Percentiles rank a stretch among this genome's conserved stretches.
phyloP scores from a whole-genome alignment of 192 early-diverging fungal species.

The Phycomyces nitens region DNA sequence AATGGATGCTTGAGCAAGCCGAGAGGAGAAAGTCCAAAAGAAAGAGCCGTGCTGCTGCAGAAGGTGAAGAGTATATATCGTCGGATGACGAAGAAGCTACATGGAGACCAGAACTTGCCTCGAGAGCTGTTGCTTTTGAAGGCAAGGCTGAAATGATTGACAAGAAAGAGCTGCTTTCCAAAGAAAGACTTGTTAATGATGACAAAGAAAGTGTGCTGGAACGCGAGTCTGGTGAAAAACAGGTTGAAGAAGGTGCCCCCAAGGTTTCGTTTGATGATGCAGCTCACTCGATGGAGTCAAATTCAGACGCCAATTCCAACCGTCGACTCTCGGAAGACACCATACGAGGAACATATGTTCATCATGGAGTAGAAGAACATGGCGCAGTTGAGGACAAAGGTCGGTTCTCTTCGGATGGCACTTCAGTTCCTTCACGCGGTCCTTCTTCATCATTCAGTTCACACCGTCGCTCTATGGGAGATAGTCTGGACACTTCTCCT shows the following conservation, averaged over 20 bases:
- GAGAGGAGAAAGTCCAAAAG: conserved; percentile 1
- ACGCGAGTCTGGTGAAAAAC: no score
- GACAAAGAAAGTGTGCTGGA: no score
- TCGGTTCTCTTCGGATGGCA: neutral
- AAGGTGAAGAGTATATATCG: neutral
- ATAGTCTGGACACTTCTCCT: neutral
- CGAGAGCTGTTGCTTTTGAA: neutral
- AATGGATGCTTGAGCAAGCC: conserved; percentile 14
- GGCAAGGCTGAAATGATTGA: neutral
- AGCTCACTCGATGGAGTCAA: no score
- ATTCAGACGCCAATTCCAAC: neutral
- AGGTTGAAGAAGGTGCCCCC: no score
- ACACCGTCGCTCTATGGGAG: neutral
- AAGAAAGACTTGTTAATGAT: no score
- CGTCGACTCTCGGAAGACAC: neutral
- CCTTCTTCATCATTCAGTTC: conserved; percentile 4
- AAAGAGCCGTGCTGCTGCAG: neutral
- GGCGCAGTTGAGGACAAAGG: neutral
- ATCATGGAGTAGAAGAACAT: neutral
- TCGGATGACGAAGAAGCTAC: neutral
- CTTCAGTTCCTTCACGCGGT: neutral
- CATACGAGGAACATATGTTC: neutral
- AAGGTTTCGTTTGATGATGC: no score
- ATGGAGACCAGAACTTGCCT: neutral
- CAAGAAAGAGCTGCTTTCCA: no score